Base-by-base conservation (phyloP, 106 monocot genomes). In the Xerophyta viscosa region DNA sequence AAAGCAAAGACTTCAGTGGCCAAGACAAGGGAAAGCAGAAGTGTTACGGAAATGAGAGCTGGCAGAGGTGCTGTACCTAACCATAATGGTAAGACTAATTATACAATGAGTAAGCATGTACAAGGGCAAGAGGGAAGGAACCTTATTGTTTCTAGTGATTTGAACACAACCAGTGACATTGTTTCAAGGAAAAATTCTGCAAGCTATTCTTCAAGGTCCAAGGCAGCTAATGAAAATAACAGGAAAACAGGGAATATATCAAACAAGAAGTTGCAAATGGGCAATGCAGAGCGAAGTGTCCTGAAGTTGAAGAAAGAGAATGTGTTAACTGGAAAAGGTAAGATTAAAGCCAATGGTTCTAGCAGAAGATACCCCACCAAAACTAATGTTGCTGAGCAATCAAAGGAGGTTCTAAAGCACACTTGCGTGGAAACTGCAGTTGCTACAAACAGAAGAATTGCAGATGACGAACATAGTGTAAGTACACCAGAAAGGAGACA, bases 101-200 rank as follows among this genome's bases (percentile, higher is more conserved):
- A 52, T 30, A 48, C 54, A 52, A 12, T 23, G 44, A 52, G 44
- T 17, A 61, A 64, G 21, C 54, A 65, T 20, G 59, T 64, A 46
- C 29, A 22, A 33, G 24, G 22, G 22, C 27, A 23, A 52, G 45
- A 8, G 29, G 43, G 52, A n/a, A 46, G 59, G 12, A 36, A 46
- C 24, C 20, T 13, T 9, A 15, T 8, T 50, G 15, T 42, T 37
- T 14, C 53, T 1, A 33, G 41, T 6, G 33, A 36, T 36, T 36
- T 36, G 33, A 27, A 1, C 31, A 54, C 20, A 29, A 22, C 12
- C 45, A 63, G 41, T n/a, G 11, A 54, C 18, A 49, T 54, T 7
- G 20, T 20, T 5, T 18, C 25, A 29, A 18, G 30, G 55, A 44
- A 45, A 31, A 46, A 67, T 41, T n/a, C 53, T 37, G 48, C 24